phyloP scores from a whole-genome alignment of 2,329 filamentous ascomycete species.

The Hortaea sp. region DNA sequence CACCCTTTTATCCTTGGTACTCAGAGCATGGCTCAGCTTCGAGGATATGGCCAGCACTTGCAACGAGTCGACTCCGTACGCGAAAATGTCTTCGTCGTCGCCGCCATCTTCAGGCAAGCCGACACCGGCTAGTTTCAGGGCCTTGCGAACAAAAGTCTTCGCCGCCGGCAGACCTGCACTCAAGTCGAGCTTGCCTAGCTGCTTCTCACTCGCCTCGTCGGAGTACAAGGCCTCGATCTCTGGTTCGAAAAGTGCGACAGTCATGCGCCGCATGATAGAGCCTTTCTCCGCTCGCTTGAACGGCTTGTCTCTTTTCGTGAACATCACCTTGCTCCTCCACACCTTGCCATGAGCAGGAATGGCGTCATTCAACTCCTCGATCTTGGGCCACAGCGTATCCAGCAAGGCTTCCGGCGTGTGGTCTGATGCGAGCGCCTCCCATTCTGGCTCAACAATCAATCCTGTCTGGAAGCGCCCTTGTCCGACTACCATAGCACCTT shows the following conservation, averaged over 20 bases:
- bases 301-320: constrained; percentile 33
- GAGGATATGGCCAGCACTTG: constrained; percentile 8
- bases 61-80: constrained; percentile 24
- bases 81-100: constrained; percentile 23
- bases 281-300: constrained; percentile 39
- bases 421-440: not conserved
- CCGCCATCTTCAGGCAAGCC: constrained; percentile 2
- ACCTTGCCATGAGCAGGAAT: constrained; percentile 35
- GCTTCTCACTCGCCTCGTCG: constrained; percentile 7
- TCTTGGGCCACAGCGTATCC: constrained; percentile 34
- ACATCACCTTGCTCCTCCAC: constrained; percentile 31
- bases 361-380: constrained; percentile 34
- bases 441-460: constrained; percentile 21
- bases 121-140: constrained; percentile 5
- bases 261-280: constrained; percentile 33
- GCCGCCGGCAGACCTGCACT: constrained; percentile 2
- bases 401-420: constrained; percentile 21
- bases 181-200: constrained; percentile 6
- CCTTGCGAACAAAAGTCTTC: constrained; percentile 10
- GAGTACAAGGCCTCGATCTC: constrained; percentile 40
- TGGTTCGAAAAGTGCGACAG: constrained; percentile 28
- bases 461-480: constrained; percentile 19
- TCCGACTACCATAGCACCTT: constrained; percentile 24
- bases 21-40: not conserved
- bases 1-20: not conserved